A percentile compares a stretch with the other conserved stretches of the same genome.
Evolutionary conservation across 148 eudicot genomes (phyloP).

Genomic region (Amaranthus hypochondriacus): DNA sequence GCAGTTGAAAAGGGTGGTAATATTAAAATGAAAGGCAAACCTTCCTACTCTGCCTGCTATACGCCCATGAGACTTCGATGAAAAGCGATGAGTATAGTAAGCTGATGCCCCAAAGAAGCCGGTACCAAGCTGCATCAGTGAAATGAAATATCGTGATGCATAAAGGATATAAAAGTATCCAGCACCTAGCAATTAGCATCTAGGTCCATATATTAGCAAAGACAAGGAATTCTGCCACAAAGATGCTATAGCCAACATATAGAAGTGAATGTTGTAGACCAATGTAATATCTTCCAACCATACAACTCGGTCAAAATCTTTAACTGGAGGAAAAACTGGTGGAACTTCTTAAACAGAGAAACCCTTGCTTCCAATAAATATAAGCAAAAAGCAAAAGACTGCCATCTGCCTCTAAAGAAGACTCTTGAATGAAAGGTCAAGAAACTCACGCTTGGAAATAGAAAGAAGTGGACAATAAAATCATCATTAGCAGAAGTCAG

Average conservation of each 20-base stretch:
- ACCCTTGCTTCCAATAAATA: too few species aligned
- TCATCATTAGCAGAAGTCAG: too few species aligned
- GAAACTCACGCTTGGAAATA: too few species aligned
- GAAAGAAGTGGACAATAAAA: too few species aligned
- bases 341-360: not conserved
- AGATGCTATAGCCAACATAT: not conserved
- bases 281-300: not conserved
- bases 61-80: slow-evolving; percentile 87
- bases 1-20: not conserved
- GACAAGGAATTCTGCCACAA: not conserved
- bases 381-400: too few species aligned
- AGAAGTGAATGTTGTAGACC: not conserved
- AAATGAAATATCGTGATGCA: slow-evolving; percentile 5
- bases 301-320: not conserved
- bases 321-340: not conserved
- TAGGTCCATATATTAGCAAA: not conserved
- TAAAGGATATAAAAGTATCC: slow-evolving; percentile 1
- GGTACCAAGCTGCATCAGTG: slow-evolving; percentile 58
- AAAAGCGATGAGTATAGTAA: slow-evolving; percentile 74
- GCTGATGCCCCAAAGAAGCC: slow-evolving; percentile 82
- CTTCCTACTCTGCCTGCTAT: slow-evolving; percentile 84
- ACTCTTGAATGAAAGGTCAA: too few species aligned
- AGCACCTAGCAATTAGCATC: not conserved
- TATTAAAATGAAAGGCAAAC: slow-evolving; percentile 28
- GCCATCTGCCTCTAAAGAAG: too few species aligned